These are phyloP conservation scores for Colletotrichum spaethianum DNA, from an alignment of 2,329 filamentous ascomycete genomes.

Conservation along the genomic window DNA sequence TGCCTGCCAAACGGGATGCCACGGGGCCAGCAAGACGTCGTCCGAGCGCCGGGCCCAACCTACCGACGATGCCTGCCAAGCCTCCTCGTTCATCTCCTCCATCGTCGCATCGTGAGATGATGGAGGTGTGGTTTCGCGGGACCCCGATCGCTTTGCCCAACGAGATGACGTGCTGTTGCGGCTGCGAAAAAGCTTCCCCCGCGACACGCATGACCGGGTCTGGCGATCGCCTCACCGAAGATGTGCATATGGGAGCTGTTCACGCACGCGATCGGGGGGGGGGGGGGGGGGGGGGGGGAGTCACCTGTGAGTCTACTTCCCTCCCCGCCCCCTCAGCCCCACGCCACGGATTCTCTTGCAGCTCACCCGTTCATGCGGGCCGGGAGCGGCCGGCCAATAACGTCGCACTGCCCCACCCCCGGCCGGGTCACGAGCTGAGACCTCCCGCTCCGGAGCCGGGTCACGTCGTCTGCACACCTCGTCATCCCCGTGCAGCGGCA, in stretches of 20 bases:
- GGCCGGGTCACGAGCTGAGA: conserved; percentile 6
- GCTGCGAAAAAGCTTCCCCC: neutral
- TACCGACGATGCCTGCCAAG: conserved; percentile 1
- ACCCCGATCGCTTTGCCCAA: conserved; percentile 1
- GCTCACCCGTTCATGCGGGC: conserved; percentile 7
- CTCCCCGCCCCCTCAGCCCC: neutral
- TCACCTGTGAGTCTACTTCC: conserved; percentile 17
- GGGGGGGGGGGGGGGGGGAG: too few relatives aligned
- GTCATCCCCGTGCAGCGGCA: conserved; percentile 11
- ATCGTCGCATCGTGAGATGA: neutral
- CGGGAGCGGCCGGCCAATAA: conserved; percentile 10
- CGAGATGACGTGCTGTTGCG: neutral
- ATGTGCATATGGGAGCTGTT: conserved; percentile 7
- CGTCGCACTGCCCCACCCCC: neutral
- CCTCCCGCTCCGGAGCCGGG: conserved; percentile 20
- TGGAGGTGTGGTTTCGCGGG: neutral
- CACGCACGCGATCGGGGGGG: conserved; percentile 24
- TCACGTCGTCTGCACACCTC: neutral
- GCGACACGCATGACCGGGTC: neutral
- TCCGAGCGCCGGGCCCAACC: conserved; percentile 17
- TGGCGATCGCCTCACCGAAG: neutral
- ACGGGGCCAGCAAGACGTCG: neutral
- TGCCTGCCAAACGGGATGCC: conserved; percentile 23
- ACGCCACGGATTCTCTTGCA: conserved; percentile 23
- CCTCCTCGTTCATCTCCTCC: conserved; percentile 16